Evolutionary conservation across 306 rosid species (phyloP).

Genomic region (Pyrus pyrifolia): DNA sequence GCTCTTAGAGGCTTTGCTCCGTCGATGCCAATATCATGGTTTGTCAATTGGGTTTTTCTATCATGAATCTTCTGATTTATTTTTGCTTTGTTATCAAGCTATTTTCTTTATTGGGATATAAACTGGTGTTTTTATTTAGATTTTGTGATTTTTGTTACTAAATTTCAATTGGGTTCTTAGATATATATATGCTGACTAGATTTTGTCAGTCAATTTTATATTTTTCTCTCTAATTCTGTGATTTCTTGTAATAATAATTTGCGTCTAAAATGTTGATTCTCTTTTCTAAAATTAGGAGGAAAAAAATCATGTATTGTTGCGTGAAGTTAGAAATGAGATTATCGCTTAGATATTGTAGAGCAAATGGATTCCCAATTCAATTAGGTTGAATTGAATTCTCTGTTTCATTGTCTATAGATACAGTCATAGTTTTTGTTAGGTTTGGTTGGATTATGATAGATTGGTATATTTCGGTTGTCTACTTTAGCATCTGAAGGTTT

Average conservation of each 20-base stretch:
- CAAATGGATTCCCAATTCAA: neutral
- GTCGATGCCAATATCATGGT: constrained; percentile 93
- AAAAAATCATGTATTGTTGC: neutral
- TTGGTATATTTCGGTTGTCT: neutral
- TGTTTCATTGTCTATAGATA: neutral
- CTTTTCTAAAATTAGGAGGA: neutral
- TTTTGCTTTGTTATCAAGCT: neutral
- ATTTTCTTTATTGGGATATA: neutral
- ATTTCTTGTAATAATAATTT: neutral
- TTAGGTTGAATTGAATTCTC: neutral
- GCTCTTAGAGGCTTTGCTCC: constrained; percentile 69
- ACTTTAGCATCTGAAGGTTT: neutral
- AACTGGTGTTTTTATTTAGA: neutral
- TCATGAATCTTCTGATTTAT: neutral
- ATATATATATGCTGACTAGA: neutral
- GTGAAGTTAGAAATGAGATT: neutral
- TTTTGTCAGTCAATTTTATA: neutral
- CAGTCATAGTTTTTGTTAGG: neutral
- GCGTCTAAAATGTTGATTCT: neutral
- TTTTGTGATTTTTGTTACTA: neutral
- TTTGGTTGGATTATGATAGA: neutral
- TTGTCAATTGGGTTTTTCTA: constrained; percentile 18
- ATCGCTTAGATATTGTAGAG: neutral
- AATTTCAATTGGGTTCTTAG: neutral
- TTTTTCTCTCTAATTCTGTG: neutral